Percentiles rank a stretch among this genome's conserved stretches.
Conservation (phyloP, 164 flowering plant species). For the Macadamia tetraphylla region DNA sequence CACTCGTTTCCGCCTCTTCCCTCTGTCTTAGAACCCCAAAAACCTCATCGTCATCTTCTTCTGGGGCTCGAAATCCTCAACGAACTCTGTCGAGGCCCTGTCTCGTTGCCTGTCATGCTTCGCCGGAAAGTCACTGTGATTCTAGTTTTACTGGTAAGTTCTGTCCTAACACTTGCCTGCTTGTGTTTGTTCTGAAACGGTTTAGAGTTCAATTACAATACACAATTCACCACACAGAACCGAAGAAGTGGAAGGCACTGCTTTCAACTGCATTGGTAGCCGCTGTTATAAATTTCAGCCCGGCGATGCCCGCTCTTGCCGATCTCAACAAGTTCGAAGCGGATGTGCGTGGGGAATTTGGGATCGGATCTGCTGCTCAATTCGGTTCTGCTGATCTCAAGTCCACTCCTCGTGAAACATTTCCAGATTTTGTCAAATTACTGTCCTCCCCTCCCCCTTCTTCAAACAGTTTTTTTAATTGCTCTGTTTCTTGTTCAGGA, state of each 20-base stretch:
- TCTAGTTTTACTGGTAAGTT: conserved; percentile 9
- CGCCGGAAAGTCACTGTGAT: not conserved
- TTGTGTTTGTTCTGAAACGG: not conserved
- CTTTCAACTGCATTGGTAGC: conserved; percentile 72
- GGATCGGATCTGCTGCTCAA: conserved; percentile 96
- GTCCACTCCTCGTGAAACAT: conserved; percentile 19
- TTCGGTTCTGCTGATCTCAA: conserved; percentile 89
- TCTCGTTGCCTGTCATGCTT: conserved; percentile 6
- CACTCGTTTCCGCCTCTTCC: conserved; percentile 17
- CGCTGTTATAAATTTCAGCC: conserved; percentile 45
- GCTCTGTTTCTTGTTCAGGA: conserved; percentile 43
- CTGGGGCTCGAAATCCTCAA: conserved; percentile 4
- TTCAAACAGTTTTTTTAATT: not conserved
- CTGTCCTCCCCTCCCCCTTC: not conserved
- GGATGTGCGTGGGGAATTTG: conserved; percentile 79
- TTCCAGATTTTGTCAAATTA: not conserved
- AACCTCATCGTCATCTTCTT: conserved; percentile 3
- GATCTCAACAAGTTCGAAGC: conserved; percentile 60
- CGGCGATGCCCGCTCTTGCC: conserved; percentile 55
- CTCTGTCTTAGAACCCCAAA: conserved; percentile 17
- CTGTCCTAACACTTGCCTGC: conserved; percentile 1
- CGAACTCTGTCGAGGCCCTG: conserved; percentile 4
- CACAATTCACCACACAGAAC: conserved; percentile 13
- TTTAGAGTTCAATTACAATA: conserved; percentile 6
- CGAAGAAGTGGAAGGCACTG: conserved; percentile 45